Conservation (phyloP, 2,329 filamentous ascomycete genomes). For the Neurospora crassa region DNA sequence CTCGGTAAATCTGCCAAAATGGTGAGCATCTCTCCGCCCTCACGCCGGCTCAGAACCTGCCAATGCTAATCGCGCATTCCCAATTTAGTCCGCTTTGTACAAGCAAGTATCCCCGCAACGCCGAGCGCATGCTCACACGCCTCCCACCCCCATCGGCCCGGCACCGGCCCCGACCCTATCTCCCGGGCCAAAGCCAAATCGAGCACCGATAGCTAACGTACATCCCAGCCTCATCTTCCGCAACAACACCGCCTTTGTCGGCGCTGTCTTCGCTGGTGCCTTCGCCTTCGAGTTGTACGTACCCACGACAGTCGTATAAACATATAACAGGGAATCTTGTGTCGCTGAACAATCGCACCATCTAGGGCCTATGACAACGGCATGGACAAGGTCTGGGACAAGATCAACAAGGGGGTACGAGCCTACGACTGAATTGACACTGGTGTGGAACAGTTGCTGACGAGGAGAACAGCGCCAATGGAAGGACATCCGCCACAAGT, state of each 20-base stretch:
- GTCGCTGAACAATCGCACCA: conserved; percentile 10
- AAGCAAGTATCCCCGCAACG: conserved; percentile 35
- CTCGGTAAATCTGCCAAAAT: conserved; percentile 34
- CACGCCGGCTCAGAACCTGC: conserved; percentile 1
- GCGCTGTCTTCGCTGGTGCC: conserved; percentile 73
- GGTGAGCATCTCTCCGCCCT: conserved; percentile 36
- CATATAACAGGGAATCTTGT: conserved; percentile 1
- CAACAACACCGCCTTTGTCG: conserved; percentile 81
- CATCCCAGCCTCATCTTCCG: conserved; percentile 65
- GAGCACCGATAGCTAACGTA: conserved; percentile 13
- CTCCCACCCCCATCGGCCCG: neutral
- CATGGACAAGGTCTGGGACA: conserved; percentile 85
- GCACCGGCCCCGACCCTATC: neutral
- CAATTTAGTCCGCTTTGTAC: conserved; percentile 42
- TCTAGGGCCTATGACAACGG: conserved; percentile 69
- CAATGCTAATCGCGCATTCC: conserved; percentile 25
- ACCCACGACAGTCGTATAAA: conserved; percentile 5
- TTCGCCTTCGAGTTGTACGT: conserved; percentile 92
- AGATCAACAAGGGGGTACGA: conserved; percentile 84
- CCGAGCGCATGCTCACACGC: neutral
- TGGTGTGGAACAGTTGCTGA: conserved; percentile 21
- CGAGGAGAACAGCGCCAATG: conserved; percentile 71
- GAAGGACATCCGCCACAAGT: conserved; percentile 96
- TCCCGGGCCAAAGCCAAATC: neutral
- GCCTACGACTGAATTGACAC: neutral